A percentile compares a stretch with the other conserved stretches of the same genome.
phyloP scores from a whole-genome alignment of 805 yeast genomes.

The Kodamaea laetipori region DNA sequence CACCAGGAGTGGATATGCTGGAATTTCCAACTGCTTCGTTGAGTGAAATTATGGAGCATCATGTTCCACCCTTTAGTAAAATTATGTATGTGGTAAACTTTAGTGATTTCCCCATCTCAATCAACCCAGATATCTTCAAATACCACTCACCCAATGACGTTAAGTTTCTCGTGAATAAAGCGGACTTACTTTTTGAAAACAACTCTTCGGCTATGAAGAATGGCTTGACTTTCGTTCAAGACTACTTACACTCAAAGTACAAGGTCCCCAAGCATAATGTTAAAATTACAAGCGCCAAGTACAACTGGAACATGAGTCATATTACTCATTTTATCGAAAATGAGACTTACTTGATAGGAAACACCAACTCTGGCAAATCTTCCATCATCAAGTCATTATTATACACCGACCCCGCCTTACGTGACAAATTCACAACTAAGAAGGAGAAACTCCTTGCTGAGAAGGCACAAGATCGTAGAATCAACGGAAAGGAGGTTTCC shows the following conservation, averaged over 20 bases:
- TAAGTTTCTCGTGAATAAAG: constrained; percentile 42
- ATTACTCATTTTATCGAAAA: constrained; percentile 41
- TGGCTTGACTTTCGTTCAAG: constrained; percentile 33
- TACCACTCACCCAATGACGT: constrained; percentile 37
- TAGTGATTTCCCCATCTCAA: constrained; percentile 69
- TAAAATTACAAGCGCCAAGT: constrained; percentile 50
- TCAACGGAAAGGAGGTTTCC: constrained; percentile 14
- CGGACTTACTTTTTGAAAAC: constrained; percentile 46
- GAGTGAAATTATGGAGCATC: constrained; percentile 19
- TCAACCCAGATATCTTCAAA: constrained; percentile 40
- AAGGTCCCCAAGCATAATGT: constrained; percentile 44
- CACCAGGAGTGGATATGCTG: constrained; percentile 5
- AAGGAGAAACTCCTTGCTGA: constrained; percentile 14
- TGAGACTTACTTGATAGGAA: constrained; percentile 59
- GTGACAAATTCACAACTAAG: constrained; percentile 14
- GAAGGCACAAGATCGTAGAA: constrained; percentile 21
- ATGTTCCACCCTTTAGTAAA: constrained; percentile 47
- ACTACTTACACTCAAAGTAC: constrained; percentile 34
- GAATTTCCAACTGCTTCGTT: constrained; percentile 32
- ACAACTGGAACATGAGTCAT: constrained; percentile 52
- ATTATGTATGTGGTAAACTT: constrained; percentile 66
- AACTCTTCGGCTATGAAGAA: constrained; percentile 26
- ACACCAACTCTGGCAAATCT: constrained; percentile 71
- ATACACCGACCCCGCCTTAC: no score
- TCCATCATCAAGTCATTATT: constrained; percentile 54